Evolutionary conservation across 768 basidiomycete genomes (phyloP), one percentile per base, ranked within the genome.

Genomic region (Boletus barrowsii): DNA sequence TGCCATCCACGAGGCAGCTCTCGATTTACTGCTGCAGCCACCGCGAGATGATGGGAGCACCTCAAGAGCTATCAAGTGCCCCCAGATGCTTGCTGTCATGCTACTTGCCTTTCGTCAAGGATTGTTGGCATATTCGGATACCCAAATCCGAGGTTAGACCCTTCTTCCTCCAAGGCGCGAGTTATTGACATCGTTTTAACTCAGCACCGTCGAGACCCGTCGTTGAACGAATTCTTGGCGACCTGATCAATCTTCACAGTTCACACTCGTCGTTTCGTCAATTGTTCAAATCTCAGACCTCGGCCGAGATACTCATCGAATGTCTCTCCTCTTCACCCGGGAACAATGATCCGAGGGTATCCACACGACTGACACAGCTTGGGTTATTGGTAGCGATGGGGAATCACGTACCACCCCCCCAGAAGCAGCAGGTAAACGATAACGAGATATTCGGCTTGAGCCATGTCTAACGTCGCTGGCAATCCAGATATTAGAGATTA

Each of bases 281-380:
- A 51, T 66, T 87, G 1, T 92, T 93, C 72, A 83, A 78, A 59
- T 89, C 86, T 1, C 85, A 87, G 51, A 83, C 81, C 51, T 81
- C 80, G 10, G 87, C 86, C 0, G 82, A 84, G 51, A 56, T 83
- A 10, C 88, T 90, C 57, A 74, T 90, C 9, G 80, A 84, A 24
- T 81, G 82, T 20, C 86, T 84, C 65, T 80, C 79, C 59, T 88
- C 86, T 45, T 46, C 53, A 0, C 47, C 57, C 3, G 54, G 45
- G 4, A 43, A 20, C 11, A 48, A 51, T 13, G 55, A 61, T 42
- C 40, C 61, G 20, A 59, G 53, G 26, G 51, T 90, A 13, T 68
- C 86, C 17, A 85, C 90, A 60, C 90, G 90, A 56, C 66, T 91
- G 15, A 82, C 79, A 4, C 86, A 90, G 58, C 74, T 93, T 24